Base-by-base conservation (phyloP, 495 filamentous ascomycete genomes). In the Symbiotaphrina buchneri region DNA sequence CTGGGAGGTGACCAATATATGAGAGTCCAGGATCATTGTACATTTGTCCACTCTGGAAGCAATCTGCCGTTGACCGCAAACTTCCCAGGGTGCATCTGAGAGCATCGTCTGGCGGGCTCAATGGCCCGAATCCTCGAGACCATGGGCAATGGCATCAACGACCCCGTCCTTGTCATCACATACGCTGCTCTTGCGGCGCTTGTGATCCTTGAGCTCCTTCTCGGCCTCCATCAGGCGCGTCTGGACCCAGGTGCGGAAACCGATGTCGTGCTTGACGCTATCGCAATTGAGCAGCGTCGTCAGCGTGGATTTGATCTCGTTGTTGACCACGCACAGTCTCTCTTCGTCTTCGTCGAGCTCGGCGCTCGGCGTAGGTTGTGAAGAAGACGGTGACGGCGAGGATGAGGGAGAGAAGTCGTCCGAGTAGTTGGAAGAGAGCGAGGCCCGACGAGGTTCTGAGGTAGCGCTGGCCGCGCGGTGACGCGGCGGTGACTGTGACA, bases 211-310 rank as follows among this genome's bases (percentile, higher is more conserved):
- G 22, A 75, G 48, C 41, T 74, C 65, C 33, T 51, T 58, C 41
- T 75, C 70, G 23, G 64, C 61, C 41, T 73, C 65, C 60, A 74
- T 68, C 17, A 75, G 48, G 16, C 66, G 52, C 5, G 53, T 53
- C 43, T 74, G 68, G 2, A 74, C 60, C 70, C 68, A 74, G 6
- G 51, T 58, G 21, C 70, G 55, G 43, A 68, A 65, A 15, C 51
- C 51, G n/a, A 46, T 43, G 42, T 74, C 66, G 6, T 41, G 40
- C 15, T 59, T 54, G 7, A 69, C 63, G 14, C 55, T 48, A 18
- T 66, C 59, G 44, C 63, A 71, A 47, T 75, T 74, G 33, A 75
- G 58, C 17, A 75, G 53, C 41, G 70, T 67, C 3, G 70, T 75
- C 37, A 75, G 44, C 7, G 65, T 64, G 10, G 57, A 53, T 48